Percentiles rank a stretch among this genome's conserved stretches.
phyloP scores from a whole-genome alignment of 345 rosid genomes.

The Litchi chinensis region DNA sequence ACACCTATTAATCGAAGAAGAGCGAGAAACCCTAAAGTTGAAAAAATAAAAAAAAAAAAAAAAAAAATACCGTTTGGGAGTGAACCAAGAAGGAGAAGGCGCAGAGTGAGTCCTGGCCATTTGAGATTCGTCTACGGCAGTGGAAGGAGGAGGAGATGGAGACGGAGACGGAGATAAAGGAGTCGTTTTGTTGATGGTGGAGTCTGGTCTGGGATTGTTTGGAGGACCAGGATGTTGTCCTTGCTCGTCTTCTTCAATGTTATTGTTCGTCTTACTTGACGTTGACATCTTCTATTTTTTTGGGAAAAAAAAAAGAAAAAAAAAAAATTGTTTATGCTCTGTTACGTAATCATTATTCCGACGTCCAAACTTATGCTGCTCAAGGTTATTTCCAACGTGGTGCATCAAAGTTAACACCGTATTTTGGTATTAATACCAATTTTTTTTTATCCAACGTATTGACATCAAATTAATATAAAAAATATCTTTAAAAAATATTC shows the following conservation, averaged over 20 bases:
- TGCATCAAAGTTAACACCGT: too few relatives aligned
- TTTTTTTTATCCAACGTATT: too few relatives aligned
- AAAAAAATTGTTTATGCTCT: not conserved
- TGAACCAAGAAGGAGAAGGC: conserved; percentile 51
- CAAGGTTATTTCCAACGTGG: too few relatives aligned
- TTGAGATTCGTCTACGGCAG: not conserved
- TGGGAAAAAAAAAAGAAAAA: not conserved
- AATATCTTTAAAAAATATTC: too few relatives aligned
- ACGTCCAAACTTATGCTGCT: not conserved
- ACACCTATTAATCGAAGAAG: too few relatives aligned
- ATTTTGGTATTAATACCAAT: too few relatives aligned
- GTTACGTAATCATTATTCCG: not conserved
- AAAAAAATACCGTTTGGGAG: conserved; percentile 51
- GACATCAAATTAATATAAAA: too few relatives aligned
- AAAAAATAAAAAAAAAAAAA: not conserved
- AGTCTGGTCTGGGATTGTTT: not conserved
- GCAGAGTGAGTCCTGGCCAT: conserved; percentile 34
- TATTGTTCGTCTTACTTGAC: not conserved
- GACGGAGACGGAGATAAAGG: too few relatives aligned
- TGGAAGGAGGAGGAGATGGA: not conserved
- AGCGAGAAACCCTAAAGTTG: too few relatives aligned
- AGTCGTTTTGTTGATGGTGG: not conserved
- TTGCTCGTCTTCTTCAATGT: not conserved
- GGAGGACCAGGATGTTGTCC: not conserved
- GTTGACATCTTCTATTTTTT: not conserved